Evolutionary conservation across 495 filamentous ascomycete genomes (phyloP).

Genomic region (Elaphomyces granulatus): DNA sequence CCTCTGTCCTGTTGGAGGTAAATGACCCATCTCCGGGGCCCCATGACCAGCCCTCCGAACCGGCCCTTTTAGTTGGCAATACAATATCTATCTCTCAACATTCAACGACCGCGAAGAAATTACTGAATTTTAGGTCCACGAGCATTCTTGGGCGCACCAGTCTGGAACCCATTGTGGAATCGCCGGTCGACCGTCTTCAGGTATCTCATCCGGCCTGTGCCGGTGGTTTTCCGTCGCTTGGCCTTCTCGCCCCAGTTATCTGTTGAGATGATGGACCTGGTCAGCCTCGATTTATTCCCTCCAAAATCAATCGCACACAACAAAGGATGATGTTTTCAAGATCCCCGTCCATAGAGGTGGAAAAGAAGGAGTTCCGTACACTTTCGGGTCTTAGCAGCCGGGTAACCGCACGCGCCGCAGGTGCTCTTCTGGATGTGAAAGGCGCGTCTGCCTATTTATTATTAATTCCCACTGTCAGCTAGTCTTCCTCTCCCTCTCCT

Average conservation of each 20-base stretch:
- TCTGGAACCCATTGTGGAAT: constrained; percentile 95
- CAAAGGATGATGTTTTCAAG: too few relatives aligned
- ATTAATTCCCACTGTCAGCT: neutral
- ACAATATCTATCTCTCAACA: too few relatives aligned
- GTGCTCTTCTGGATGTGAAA: constrained; percentile 99
- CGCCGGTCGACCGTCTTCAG: constrained; percentile 77
- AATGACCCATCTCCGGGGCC: neutral
- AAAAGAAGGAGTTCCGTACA: constrained; percentile 55
- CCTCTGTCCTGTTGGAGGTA: too few relatives aligned
- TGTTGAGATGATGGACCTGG: constrained; percentile 27
- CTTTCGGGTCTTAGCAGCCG: constrained; percentile 89
- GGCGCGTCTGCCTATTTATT: constrained; percentile 68
- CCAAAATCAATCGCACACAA: constrained; percentile 12
- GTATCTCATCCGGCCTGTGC: constrained; percentile 83
- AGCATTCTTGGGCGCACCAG: constrained; percentile 72
- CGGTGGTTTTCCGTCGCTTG: constrained; percentile 98
- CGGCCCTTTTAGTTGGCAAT: neutral
- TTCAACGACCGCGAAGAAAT: constrained; percentile 25
- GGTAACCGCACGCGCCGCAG: constrained; percentile 95
- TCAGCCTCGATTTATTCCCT: constrained; percentile 4
- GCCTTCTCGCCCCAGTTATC: constrained; percentile 99
- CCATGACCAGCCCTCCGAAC: neutral
- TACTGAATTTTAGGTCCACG: constrained; percentile 45
- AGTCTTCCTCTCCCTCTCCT: neutral
- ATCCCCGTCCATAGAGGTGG: neutral